Evolutionary conservation across 371 early-diverging fungal genomes (phyloP), one percentile per base, ranked within the genome.

Genomic region (Rhizopus sp.): DNA sequence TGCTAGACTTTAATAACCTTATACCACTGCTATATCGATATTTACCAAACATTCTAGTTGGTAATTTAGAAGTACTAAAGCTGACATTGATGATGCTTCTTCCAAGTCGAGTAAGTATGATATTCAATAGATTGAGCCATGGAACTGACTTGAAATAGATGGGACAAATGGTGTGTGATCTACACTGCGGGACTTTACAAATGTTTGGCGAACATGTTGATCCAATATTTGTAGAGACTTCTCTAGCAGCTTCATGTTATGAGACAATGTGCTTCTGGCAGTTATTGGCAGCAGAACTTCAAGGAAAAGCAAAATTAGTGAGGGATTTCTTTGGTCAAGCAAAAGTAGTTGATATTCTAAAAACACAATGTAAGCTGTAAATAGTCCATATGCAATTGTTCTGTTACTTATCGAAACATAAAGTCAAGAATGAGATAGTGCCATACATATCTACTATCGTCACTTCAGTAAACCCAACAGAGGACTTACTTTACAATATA

Each of bases 211-310:
- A 67, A 7, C 10, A n/a, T 4, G 29, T 68, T 7, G 48, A 60
- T 35, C 39, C 44, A 2, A 7, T n/a, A 3, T 51, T 59, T 31
- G 29, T 69, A 23, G 53, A 57, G 50, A 54, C 42, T 17, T 64
- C 68, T 4, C 31, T 64, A 3, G 13, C 29, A 15, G 35, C 66
- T 17, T 55, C 64, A 13, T 41, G 64, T 0, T 69, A 62, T 47
- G 71, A 71, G 40, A 56, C 65, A 3, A 53, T 54, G 17, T 58
- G 50, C 29, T 38, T 60, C 8, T 75, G 75, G 75, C 72, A 71
- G 17, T 31, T 75, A 13, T 13, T 75, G 13, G 50, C 64, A 13
- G 67, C 72, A 34, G 75, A 75, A 45, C 23, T 75, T 9, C 67
- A 62, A 50, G 69, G 68, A 10, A 55, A 46, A 16, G 45, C 15